Base-by-base conservation (phyloP, 2,329 filamentous ascomycete species). In the Akanthomyces muscarius region DNA sequence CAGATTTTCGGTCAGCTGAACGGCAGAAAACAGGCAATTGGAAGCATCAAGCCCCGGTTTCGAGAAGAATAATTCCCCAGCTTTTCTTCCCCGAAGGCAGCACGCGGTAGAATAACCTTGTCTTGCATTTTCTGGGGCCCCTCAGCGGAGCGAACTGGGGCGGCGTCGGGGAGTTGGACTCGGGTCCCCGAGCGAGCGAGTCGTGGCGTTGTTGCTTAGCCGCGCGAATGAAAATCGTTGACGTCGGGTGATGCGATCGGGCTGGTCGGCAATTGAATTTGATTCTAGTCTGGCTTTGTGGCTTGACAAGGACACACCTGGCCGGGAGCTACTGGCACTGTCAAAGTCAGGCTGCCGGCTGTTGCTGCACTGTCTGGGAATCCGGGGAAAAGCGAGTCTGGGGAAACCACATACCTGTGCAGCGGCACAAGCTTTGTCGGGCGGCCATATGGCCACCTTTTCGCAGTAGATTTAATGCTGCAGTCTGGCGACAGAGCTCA, bases 1-100 rank as follows among this genome's bases (percentile, higher is more conserved):
- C 51, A 23, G 30, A 47, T 48, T 21, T 21, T 18, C n/a, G 30
- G 51, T 62, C 59, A 54, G 59, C 50, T 55, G 59, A 30, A 14
- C 16, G 14, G 30, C 14, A 48, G 42, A 25, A 52, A 41, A 33
- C 21, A 48, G 25, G 48, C 38, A 55, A 48, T 48, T 48, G 3
- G 30, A 41, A 25, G 30, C 14, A 48, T 21, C 14, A 14, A 28
- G 50, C 42, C 42, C 59, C 51, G 30, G 25, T 55, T 41, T 28
- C 14, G 28, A 36, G 42, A 21, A 55, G 5, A 38, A 62, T 48
- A 28, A 55, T 54, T 54, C 59, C 59, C 59, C 59, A 55, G 59
- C 41, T 54, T 54, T 61, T 62, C 21, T 48, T 28, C 45, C 57
- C 48, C 47, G 42, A 57, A 18, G 5, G 38, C 11, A 11, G 25